Conservation (phyloP, 2,329 filamentous ascomycete species). For the Pleurostoma richardsiae region DNA sequence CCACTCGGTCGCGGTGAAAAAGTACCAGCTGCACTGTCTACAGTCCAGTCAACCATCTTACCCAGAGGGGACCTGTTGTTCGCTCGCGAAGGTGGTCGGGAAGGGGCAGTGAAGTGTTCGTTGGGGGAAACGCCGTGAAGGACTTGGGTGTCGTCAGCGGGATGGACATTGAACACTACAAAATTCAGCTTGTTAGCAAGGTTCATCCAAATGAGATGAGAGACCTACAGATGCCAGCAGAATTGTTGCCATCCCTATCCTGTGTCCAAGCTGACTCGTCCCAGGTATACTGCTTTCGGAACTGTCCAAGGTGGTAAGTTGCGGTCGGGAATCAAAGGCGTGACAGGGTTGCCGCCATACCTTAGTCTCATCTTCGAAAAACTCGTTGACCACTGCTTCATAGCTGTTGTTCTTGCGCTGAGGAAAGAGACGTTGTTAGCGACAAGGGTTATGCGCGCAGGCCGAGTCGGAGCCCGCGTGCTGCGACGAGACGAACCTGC, state of each 20-base stretch:
- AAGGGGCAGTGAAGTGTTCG: slow-evolving; percentile 43
- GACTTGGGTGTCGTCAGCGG: slow-evolving; percentile 36
- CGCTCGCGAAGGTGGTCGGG: slow-evolving; percentile 57
- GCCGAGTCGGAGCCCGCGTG: too few relatives aligned
- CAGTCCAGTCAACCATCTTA: slow-evolving; percentile 43
- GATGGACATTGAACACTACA: slow-evolving; percentile 52
- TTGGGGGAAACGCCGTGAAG: slow-evolving; percentile 37
- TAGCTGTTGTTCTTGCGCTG: slow-evolving; percentile 40
- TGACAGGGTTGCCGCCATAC: slow-evolving; percentile 14
- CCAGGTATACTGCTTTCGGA: slow-evolving; percentile 47
- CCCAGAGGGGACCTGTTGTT: slow-evolving; percentile 52
- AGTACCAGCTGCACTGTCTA: slow-evolving; percentile 35
- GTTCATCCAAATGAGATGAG: background rate
- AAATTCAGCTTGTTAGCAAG: slow-evolving; percentile 3
- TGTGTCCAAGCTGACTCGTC: slow-evolving; percentile 48
- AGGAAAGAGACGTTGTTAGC: background rate
- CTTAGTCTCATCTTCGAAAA: slow-evolving; percentile 42
- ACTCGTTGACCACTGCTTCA: slow-evolving; percentile 45
- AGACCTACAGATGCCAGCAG: background rate
- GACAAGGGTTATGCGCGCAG: too few relatives aligned
- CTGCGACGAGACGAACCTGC: slow-evolving; percentile 21
- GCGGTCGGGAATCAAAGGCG: slow-evolving; percentile 1
- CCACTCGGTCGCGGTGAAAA: slow-evolving; percentile 9
- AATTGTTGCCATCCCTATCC: slow-evolving; percentile 41
- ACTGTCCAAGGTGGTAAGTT: slow-evolving; percentile 24